Percentiles rank a stretch among this genome's conserved stretches.
These are phyloP conservation scores for Pleurozium schreberi DNA, from an alignment of 225 moss, liverwort and hornwort species.

Conservation along the genomic window DNA sequence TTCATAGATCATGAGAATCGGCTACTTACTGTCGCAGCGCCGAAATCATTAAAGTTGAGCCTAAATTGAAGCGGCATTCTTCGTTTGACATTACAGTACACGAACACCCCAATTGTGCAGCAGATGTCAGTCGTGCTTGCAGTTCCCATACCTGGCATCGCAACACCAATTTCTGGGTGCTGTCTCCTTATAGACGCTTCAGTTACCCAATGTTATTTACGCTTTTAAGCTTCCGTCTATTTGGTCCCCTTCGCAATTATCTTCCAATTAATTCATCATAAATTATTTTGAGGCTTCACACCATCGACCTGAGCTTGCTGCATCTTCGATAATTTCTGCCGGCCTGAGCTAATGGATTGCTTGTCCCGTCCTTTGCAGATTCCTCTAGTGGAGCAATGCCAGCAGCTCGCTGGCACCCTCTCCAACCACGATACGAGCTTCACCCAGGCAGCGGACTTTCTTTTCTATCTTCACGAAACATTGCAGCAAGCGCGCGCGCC, in stretches of 20 bases:
- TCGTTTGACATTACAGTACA: background rate
- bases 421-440: constrained; percentile 97
- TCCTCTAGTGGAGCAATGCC: constrained; percentile 94
- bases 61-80: background rate
- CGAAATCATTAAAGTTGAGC: background rate
- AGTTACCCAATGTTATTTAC: background rate
- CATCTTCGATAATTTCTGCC: background rate
- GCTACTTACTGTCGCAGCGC: background rate
- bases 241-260: background rate
- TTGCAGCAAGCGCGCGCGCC: constrained; percentile 96
- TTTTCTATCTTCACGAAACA: constrained; percentile 92
- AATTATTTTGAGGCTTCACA: background rate
- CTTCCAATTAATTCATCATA: background rate
- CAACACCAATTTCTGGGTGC: background rate
- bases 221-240: background rate
- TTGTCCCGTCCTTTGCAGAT: constrained; percentile 43
- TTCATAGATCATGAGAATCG: background rate
- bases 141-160: background rate
- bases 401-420: constrained; percentile 94
- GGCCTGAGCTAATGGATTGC: background rate
- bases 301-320: background rate
- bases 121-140: background rate
- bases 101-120: background rate
- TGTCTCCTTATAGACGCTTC: background rate
- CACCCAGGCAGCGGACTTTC: constrained; percentile 97